Evolutionary conservation across 75 land plant genomes (phyloP), one percentile per base, ranked within the genome.

Genomic region (Sequoia sempervirens): DNA sequence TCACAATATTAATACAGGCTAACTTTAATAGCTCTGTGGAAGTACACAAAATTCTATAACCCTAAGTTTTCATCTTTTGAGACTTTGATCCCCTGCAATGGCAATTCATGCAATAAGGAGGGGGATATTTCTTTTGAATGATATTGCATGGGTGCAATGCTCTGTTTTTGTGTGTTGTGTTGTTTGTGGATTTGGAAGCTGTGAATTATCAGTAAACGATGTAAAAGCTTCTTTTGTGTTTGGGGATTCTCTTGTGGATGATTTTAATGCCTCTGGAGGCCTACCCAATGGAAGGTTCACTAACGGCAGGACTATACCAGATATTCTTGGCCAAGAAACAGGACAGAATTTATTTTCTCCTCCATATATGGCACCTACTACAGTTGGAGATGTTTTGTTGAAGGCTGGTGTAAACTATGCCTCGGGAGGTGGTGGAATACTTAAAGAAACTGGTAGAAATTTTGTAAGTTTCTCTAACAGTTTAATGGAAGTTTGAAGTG

Each of bases 351-450:
- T 38, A 0, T 92, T 88, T 53, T 75, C 87, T 40, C 96, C 96
- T 41, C 94, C 98, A 17, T 96, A 91, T 73, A 53, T 94, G 84
- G 96, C 90, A 70, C 96, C 96, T 18, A 87, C 86, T 1, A 90
- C 95, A 50, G 46, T 14, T 0, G 98, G 98, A 34, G 32, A 61
- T 26, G 80, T 82, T 43, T 73, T 95, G 36, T 83, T 95, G 14
- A 43, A 84, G 20, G 82, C 61, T 13, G 98, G 98, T 15, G 97
- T 95, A 26, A 96, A 95, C 81, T 95, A 93, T 85, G 98, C 92
- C 18, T 96, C 97, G n/a, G 98, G 95, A 41, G 94, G 90, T 34
- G 93, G 87, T 40, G 98, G 98, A 73, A 96, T 95, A 40, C 91
- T 96, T 3, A 88, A 93, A 74, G 37, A 89, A 6, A 95, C 93